phyloP scores from a whole-genome alignment of 192 early-diverging fungal genomes.

The Chytriomyces confervae region DNA sequence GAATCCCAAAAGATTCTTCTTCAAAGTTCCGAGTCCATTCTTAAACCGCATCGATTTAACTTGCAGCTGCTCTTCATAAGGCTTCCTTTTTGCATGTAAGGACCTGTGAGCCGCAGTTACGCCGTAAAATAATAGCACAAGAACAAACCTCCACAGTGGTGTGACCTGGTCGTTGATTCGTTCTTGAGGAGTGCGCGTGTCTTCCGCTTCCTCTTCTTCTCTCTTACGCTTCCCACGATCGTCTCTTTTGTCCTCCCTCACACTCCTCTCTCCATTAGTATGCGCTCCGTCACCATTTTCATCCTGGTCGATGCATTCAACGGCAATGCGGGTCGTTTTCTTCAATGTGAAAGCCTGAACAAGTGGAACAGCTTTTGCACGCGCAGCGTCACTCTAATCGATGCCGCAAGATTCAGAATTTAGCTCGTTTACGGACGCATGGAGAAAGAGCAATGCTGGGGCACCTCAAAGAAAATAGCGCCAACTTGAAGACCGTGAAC shows the following conservation, averaged over 20 bases:
- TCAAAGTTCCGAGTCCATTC: conserved; percentile 47
- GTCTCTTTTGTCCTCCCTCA: conserved; percentile 27
- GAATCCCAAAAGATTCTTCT: conserved; percentile 30
- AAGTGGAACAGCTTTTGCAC: background rate
- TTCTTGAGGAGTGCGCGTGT: conserved; percentile 63
- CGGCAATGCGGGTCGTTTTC: conserved; percentile 7
- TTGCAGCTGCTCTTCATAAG: conserved; percentile 66
- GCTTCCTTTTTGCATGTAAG: conserved; percentile 38
- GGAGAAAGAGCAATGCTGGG: background rate
- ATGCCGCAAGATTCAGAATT: too few species aligned
- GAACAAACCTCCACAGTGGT: conserved; percentile 59
- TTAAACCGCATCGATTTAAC: conserved; percentile 52
- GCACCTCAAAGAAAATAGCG: conserved; percentile 13
- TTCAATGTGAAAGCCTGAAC: conserved; percentile 31
- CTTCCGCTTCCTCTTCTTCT: conserved; percentile 23
- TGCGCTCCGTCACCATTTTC: background rate
- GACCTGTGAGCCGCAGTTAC: background rate
- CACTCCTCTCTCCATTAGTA: background rate
- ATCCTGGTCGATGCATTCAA: conserved; percentile 1
- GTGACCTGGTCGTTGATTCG: conserved; percentile 73
- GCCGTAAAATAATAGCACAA: background rate
- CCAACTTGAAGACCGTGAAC: conserved; percentile 22
- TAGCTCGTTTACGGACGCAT: too few species aligned
- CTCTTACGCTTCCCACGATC: conserved; percentile 8
- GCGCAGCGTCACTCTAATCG: conserved; percentile 9